These are phyloP conservation scores for Colletotrichum orbiculare DNA, from an alignment of 2,329 filamentous ascomycete genomes.

Conservation along the genomic window DNA sequence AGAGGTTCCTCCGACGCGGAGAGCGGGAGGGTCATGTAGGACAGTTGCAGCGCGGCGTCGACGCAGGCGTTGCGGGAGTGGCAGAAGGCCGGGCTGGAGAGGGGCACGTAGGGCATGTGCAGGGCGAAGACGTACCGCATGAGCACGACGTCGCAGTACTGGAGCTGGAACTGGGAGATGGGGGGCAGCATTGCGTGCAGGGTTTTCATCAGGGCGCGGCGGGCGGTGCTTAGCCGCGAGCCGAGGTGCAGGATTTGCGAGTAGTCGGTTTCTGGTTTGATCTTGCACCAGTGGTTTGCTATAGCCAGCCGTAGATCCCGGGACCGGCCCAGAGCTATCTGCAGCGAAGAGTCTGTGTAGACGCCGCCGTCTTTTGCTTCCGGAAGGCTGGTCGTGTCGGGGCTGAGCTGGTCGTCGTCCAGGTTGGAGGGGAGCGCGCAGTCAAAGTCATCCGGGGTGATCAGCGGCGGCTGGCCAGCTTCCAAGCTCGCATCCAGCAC, in stretches of 20 bases:
- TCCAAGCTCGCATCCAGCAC: slow-evolving; percentile 2
- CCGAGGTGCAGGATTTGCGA: slow-evolving; percentile 59
- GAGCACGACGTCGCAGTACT: slow-evolving; percentile 54
- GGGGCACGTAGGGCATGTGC: slow-evolving; percentile 61
- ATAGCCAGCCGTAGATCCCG: slow-evolving; percentile 56
- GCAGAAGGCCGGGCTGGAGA: slow-evolving; percentile 58
- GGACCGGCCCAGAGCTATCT: slow-evolving; percentile 57
- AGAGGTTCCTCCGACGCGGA: slow-evolving; percentile 1
- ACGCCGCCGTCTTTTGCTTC: slow-evolving; percentile 37
- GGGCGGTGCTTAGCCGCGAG: slow-evolving; percentile 53
- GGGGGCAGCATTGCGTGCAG: slow-evolving; percentile 37
- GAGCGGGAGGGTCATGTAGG: slow-evolving; percentile 39
- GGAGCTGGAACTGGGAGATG: slow-evolving; percentile 54
- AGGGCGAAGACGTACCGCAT: slow-evolving; percentile 62
- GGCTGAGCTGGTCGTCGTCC: slow-evolving; percentile 61
- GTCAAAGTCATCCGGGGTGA: slow-evolving; percentile 60
- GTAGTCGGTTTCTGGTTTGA: slow-evolving; percentile 53
- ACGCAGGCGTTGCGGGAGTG: slow-evolving; percentile 63
- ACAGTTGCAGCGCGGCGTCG: slow-evolving; percentile 46
- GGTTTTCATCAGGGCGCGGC: slow-evolving; percentile 48
- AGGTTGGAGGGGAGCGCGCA: slow-evolving; percentile 60
- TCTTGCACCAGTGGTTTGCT: slow-evolving; percentile 58
- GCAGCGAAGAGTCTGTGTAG: slow-evolving; percentile 62
- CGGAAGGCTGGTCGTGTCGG: slow-evolving; percentile 42
- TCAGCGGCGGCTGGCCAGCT: slow-evolving; percentile 48